Percentiles rank a stretch among this genome's conserved stretches.
Evolutionary conservation across 2,329 filamentous ascomycete species (phyloP).

Genomic region (Fragosphaeria purpurea): DNA sequence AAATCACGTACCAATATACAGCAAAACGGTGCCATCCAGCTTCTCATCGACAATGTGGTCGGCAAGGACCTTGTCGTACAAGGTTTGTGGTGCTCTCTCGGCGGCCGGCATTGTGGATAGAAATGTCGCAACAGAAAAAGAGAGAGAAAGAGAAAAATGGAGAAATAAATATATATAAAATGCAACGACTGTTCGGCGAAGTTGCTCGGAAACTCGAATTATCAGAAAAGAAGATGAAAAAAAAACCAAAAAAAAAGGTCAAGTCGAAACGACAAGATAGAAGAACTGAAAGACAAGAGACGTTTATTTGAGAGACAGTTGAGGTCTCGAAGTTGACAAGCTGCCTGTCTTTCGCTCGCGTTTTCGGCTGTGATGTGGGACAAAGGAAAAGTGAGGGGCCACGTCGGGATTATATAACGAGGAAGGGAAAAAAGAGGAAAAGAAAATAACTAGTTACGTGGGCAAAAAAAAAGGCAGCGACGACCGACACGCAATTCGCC

Average conservation of each 20-base stretch:
- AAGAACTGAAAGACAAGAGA: too few relatives aligned
- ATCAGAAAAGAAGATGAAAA: too few relatives aligned
- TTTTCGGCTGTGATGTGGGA: neutral
- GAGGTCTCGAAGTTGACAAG: too few relatives aligned
- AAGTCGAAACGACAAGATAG: neutral
- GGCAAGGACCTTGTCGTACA: slow-evolving; percentile 97
- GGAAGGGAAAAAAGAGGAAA: slow-evolving; percentile 1
- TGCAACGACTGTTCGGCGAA: too few relatives aligned
- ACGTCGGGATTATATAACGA: neutral
- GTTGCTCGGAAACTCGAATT: too few relatives aligned
- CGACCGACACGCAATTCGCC: neutral
- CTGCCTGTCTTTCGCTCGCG: too few relatives aligned
- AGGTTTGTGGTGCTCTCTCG: slow-evolving; percentile 63
- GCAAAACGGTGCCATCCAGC: slow-evolving; percentile 80
- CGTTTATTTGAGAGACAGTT: too few relatives aligned
- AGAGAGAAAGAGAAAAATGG: neutral
- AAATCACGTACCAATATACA: slow-evolving; percentile 71
- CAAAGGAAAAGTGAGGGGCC: neutral
- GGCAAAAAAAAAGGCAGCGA: neutral
- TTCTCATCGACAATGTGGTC: slow-evolving; percentile 93
- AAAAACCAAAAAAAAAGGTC: neutral
- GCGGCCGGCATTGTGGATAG: slow-evolving; percentile 56
- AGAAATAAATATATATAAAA: neutral
- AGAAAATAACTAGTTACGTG: neutral
- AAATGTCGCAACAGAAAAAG: neutral